Percentiles rank a stretch among this genome's conserved stretches.
Evolutionary conservation across 2,329 filamentous ascomycete genomes (phyloP).

Genomic region (Fusarium camptoceras): DNA sequence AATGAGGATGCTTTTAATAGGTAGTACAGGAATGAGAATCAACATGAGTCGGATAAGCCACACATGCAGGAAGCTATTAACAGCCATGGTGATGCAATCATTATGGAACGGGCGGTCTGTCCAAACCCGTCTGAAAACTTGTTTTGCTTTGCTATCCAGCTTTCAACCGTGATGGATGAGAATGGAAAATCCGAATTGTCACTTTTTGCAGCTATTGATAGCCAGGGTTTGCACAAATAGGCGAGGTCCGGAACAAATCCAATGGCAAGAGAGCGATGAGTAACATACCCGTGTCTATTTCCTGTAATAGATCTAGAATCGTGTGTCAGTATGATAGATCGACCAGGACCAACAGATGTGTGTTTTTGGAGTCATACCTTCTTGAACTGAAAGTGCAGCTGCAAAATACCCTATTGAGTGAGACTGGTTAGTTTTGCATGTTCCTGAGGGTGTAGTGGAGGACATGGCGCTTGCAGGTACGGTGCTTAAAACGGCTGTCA

Average conservation of each 20-base stretch:
- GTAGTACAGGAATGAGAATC: slow-evolving; percentile 39
- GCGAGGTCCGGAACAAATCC: slow-evolving; percentile 12
- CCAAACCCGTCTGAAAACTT: slow-evolving; percentile 26
- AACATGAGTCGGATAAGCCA: slow-evolving; percentile 29
- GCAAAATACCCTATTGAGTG: slow-evolving; percentile 80
- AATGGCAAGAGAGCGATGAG: background rate
- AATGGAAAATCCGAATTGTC: background rate
- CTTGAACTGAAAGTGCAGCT: slow-evolving; percentile 98
- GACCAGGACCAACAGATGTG: background rate
- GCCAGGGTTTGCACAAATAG: slow-evolving; percentile 6
- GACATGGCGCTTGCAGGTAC: slow-evolving; percentile 8
- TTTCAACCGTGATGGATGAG: slow-evolving; percentile 12
- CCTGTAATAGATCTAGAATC: slow-evolving; percentile 65
- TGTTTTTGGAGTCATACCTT: slow-evolving; percentile 70
- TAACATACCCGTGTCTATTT: slow-evolving; percentile 55
- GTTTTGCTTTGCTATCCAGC: slow-evolving; percentile 15
- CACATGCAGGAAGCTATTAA: slow-evolving; percentile 38
- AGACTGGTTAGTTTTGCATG: slow-evolving; percentile 36
- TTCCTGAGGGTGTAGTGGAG: slow-evolving; percentile 19
- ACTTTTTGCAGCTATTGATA: slow-evolving; percentile 5
- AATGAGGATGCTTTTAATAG: slow-evolving; percentile 24
- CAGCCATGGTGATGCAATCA: slow-evolving; percentile 24
- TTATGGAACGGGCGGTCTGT: slow-evolving; percentile 25
- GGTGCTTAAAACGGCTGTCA: slow-evolving; percentile 17
- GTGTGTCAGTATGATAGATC: slow-evolving; percentile 40